A percentile compares a stretch with the other conserved stretches of the same genome.
Conservation (phyloP, 192 early-diverging fungal species). For the Funneliformis mosseae region DNA sequence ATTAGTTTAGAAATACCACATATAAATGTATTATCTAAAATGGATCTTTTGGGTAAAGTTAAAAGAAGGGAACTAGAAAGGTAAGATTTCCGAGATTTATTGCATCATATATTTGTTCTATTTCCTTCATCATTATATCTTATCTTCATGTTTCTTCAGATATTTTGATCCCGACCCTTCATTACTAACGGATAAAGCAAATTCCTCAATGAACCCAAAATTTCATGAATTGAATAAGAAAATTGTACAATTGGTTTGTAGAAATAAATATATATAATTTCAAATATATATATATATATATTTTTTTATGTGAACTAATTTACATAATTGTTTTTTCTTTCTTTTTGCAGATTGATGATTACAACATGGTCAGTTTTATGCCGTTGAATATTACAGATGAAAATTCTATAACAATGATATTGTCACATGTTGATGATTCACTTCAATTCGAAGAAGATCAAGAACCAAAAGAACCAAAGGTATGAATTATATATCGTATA, state of each 20-base stretch:
- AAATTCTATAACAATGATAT: conserved; percentile 83
- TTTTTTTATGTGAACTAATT: background rate
- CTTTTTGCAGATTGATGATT: conserved; percentile 80
- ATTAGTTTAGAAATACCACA: conserved; percentile 97
- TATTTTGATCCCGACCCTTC: conserved; percentile 92
- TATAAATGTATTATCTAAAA: conserved; percentile 97
- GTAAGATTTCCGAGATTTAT: conserved; percentile 8
- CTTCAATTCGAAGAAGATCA: conserved; percentile 98
- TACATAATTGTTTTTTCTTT: background rate
- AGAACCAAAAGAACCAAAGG: conserved; percentile 81
- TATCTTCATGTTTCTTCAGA: conserved; percentile 38
- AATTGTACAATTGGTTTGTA: conserved; percentile 75
- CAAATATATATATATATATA: background rate
- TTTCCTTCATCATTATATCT: background rate
- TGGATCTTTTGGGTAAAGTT: conserved; percentile 82
- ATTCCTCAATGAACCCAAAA: conserved; percentile 66
- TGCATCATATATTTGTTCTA: too few relatives aligned
- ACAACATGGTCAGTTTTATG: conserved; percentile 95
- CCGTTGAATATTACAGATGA: conserved; percentile 94
- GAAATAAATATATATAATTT: background rate
- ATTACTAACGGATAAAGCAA: conserved; percentile 83
- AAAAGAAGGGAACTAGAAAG: conserved; percentile 65
- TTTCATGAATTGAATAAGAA: conserved; percentile 89
- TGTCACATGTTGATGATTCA: conserved; percentile 91
- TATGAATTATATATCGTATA: background rate